phyloP scores from a whole-genome alignment of 2,329 filamentous ascomycete species.

The Gliomastix tumulicola region DNA sequence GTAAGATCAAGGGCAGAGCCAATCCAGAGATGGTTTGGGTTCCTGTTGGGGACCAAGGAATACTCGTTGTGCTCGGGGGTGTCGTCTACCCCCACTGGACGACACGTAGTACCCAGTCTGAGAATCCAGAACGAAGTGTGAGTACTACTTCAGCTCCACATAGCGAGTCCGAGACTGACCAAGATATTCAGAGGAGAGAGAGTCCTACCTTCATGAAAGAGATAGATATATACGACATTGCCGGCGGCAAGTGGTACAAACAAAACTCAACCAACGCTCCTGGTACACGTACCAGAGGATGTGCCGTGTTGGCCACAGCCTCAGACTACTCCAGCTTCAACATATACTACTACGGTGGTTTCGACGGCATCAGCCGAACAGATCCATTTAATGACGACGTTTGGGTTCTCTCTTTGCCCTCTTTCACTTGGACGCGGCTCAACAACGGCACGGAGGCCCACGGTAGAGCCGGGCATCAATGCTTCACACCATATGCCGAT shows the following conservation, averaged over 20 bases:
- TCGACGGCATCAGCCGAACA: constrained; percentile 39
- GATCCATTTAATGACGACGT: constrained; percentile 55
- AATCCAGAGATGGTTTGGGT: constrained; percentile 66
- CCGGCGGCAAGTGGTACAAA: constrained; percentile 57
- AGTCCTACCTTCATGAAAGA: constrained; percentile 66
- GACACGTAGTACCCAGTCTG: constrained; percentile 12
- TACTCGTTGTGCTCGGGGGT: constrained; percentile 71
- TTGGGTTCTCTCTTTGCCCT: constrained; percentile 74
- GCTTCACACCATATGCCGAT: constrained; percentile 67
- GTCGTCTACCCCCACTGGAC: constrained; percentile 54
- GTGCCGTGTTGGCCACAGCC: constrained; percentile 67
- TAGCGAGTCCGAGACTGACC: too few species aligned
- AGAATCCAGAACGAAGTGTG: constrained; percentile 23
- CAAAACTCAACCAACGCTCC: constrained; percentile 58
- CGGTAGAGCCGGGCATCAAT: constrained; percentile 67
- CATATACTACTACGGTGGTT: constrained; percentile 81
- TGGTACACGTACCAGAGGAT: constrained; percentile 59
- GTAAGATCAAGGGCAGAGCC: constrained; percentile 44
- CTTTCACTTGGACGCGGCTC: constrained; percentile 68
- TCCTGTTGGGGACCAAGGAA: constrained; percentile 68
- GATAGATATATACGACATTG: constrained; percentile 74
- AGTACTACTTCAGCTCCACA: too few species aligned
- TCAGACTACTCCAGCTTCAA: constrained; percentile 69
- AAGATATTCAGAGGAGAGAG: constrained; percentile 50
- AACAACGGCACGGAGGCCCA: constrained; percentile 38